Evolutionary conservation across 768 basidiomycete genomes (phyloP).

Genomic region (Auriscalpium microsporum): DNA sequence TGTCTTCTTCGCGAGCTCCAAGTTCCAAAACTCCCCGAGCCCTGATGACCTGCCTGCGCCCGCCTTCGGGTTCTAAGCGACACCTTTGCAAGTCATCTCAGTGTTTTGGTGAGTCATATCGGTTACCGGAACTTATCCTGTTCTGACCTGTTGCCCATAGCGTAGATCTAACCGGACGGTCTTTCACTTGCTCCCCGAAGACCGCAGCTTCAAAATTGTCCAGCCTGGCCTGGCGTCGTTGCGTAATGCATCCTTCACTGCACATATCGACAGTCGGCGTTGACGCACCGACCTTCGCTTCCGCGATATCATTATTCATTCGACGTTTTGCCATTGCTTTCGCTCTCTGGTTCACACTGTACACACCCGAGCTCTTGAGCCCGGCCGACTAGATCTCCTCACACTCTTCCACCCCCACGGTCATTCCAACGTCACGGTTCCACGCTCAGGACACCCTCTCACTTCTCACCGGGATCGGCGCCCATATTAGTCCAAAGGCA

Average conservation of each 20-base stretch:
- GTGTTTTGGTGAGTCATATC: background rate
- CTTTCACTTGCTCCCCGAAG: constrained; percentile 31
- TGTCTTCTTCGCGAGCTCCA: constrained; percentile 67
- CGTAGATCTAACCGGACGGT: constrained; percentile 30
- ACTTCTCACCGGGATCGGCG: constrained; percentile 18
- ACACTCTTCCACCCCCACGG: constrained; percentile 20
- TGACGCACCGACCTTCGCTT: constrained; percentile 13
- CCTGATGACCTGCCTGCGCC: constrained; percentile 75
- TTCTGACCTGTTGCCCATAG: background rate
- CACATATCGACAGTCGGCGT: constrained; percentile 15
- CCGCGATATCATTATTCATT: constrained; percentile 34
- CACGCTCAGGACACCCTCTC: constrained; percentile 15
- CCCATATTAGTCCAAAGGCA: constrained; percentile 42
- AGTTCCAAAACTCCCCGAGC: constrained; percentile 82
- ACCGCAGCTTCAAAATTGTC: constrained; percentile 20
- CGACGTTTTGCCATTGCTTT: constrained; percentile 30
- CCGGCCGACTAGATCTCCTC: constrained; percentile 18
- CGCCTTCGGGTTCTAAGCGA: constrained; percentile 32
- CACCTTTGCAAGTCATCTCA: constrained; percentile 10
- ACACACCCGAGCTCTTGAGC: constrained; percentile 24
- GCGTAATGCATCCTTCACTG: constrained; percentile 21
- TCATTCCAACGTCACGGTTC: constrained; percentile 21
- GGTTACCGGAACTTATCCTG: background rate
- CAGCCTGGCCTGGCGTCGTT: constrained; percentile 24
- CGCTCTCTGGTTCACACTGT: constrained; percentile 11